Evolutionary conservation across 306 rosid genomes (phyloP), one percentile per base, ranked within the genome.

Genomic region (Vigna reflexopilosa): DNA sequence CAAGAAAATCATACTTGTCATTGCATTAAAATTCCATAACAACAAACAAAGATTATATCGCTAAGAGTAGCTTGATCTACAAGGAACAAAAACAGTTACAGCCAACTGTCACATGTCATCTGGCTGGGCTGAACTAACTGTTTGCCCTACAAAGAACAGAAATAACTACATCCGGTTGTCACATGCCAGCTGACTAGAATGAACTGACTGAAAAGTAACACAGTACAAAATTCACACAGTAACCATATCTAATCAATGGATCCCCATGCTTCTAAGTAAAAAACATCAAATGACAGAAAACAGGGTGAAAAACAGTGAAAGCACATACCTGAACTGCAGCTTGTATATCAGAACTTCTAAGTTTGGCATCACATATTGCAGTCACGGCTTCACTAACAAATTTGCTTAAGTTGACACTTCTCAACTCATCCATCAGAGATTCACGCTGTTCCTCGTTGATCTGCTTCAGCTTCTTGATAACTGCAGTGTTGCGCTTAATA

Each of bases 351-450:
- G 97, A 93, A 34, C 88, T 84, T 89, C 96, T 88, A 82, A 96
- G 97, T 62, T 89, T 96, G 66, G 99, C 99, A 44, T 96, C 99
- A 78, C 98, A 93, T 66, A 96, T 93, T 61, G 99, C 91, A 54
- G 96, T 77, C 71, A 96, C 98, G 45, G 99, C 99, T 89, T 96
- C 99, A 75, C 97, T 96, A 59, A 93, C 99, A 90, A 96, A 96
- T 90, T 96, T 96, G 87, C 97, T 96, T 54, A 96, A 87, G 84
- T 96, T 96, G 85, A 96, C 97, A 91, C 80, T 79, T 77, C 87
- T 89, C 80, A 96, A 81, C 20, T 96, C 99, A 13, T 96, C 99
- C 87, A 91, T 89, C 84, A 93, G 83, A 45, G 94, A 85, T 74
- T 91, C 99, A 19, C 97, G 90, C 82, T 87, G 99, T 87, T 96